Conservation (phyloP, 139 green algal genomes). For the Choricystis sp. region DNA sequence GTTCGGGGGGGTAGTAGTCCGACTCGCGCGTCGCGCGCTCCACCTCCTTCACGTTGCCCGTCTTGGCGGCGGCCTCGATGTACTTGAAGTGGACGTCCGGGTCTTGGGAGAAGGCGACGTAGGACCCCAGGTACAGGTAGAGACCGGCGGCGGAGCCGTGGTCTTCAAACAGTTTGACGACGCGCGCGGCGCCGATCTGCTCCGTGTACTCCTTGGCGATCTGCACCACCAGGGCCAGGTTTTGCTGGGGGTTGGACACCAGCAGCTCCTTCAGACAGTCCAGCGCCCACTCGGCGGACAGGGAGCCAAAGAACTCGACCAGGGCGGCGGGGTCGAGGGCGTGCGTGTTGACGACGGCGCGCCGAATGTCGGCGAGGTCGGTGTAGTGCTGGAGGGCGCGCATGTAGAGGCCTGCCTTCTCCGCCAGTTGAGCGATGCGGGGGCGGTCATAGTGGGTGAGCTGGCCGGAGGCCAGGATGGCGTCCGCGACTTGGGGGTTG, state of each 20-base stretch:
- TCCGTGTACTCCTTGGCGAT: constrained; percentile 98
- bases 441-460: constrained; percentile 95
- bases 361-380: constrained; percentile 94
- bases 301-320: constrained; percentile 90
- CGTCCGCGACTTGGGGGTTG: constrained; percentile 91
- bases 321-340: constrained; percentile 84
- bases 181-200: constrained; percentile 53
- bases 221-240: constrained; percentile 75
- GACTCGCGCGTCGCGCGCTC: constrained; percentile 92
- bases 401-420: constrained; percentile 99
- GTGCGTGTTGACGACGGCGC: constrained; percentile 91
- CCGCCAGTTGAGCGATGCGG: constrained; percentile 91
- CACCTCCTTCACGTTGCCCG: constrained; percentile 78
- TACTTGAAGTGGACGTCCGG: constrained; percentile 94
- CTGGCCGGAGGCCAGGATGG: constrained; percentile 84
- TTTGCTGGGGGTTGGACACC: constrained; percentile 65
- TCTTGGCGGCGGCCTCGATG: constrained; percentile 94
- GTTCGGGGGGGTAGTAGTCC: constrained; percentile 79
- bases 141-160: constrained; percentile 84
- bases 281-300: constrained; percentile 87
- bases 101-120: constrained; percentile 76
- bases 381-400: constrained; percentile 97
- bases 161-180: constrained; percentile 81
- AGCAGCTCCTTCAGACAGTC: constrained; percentile 73
- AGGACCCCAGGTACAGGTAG: constrained; percentile 90